A percentile compares a stretch with the other conserved stretches of the same genome.
These are phyloP conservation scores for Geum urbanum DNA, from an alignment of 306 rosid species.

Conservation along the genomic window DNA sequence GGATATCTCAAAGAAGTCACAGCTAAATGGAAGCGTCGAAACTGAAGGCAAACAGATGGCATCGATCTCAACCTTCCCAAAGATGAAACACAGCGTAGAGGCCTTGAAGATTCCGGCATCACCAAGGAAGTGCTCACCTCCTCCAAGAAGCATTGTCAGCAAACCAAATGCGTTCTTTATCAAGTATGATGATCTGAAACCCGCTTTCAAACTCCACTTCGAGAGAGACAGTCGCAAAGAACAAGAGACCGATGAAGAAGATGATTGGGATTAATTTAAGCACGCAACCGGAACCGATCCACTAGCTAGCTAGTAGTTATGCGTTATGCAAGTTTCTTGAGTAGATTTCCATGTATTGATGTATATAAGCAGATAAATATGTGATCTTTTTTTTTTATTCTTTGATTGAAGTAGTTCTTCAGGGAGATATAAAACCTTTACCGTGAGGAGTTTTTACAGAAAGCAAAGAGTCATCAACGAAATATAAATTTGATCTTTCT, in stretches of 20 bases:
- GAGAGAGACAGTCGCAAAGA: neutral
- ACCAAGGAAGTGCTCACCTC: neutral
- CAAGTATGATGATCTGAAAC: conserved; percentile 1
- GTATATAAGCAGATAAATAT: no score
- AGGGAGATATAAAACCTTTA: no score
- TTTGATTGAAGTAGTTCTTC: no score
- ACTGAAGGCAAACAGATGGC: neutral
- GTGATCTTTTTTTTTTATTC: no score
- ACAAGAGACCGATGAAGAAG: neutral
- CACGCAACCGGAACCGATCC: neutral
- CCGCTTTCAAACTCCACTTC: neutral
- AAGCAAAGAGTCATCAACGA: no score
- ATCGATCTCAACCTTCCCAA: neutral
- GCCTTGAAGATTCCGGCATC: neutral
- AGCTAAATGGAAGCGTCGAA: neutral
- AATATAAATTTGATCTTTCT: no score
- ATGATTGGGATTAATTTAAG: neutral
- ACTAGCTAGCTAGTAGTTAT: neutral
- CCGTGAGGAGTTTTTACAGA: no score
- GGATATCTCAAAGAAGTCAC: neutral
- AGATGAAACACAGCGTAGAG: neutral
- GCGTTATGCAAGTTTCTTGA: no score
- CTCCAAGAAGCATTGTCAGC: neutral
- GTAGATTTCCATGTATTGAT: no score
- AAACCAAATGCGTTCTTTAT: neutral